A percentile compares a stretch with the other conserved stretches of the same genome.
Conservation (phyloP, 140 eudicot species). For the Anethum foeniculum region DNA sequence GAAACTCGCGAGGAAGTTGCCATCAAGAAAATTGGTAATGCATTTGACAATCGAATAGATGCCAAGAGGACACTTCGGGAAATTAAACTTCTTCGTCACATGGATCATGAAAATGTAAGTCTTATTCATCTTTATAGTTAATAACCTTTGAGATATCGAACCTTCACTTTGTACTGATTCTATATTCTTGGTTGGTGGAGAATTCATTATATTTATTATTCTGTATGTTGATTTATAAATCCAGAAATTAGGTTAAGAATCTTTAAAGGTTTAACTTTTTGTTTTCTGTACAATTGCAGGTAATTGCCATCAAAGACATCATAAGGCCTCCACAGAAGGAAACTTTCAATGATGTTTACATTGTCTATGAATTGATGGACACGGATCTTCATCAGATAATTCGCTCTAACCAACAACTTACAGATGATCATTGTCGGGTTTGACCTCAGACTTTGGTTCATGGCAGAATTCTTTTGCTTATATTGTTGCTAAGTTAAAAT, state of each 20-base stretch:
- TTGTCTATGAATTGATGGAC: constrained; percentile 90
- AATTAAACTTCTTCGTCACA: constrained; percentile 78
- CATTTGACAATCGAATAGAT: constrained; percentile 80
- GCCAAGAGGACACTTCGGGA: constrained; percentile 86
- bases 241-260: not conserved
- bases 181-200: not conserved
- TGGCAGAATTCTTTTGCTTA: not conserved
- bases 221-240: not conserved
- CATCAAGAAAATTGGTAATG: constrained; percentile 84
- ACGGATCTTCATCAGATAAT: constrained; percentile 97
- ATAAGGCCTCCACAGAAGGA: constrained; percentile 88
- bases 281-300: constrained; percentile 30
- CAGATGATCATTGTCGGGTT: constrained; percentile 99
- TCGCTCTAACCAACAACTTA: constrained; percentile 72
- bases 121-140: not conserved
- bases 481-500: not conserved
- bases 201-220: not conserved
- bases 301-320: constrained; percentile 78
- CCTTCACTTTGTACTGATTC: not conserved
- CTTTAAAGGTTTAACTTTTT: not conserved
- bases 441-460: constrained; percentile 22
- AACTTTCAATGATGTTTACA: constrained; percentile 86
- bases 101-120: constrained; percentile 85
- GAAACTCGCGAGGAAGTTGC: constrained; percentile 11
- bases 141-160: not conserved